Percentiles rank a stretch among this genome's conserved stretches.
These are phyloP conservation scores for Phaeosphaeria sp. DNA, from an alignment of 2,329 filamentous ascomycete genomes.

Conservation along the genomic window DNA sequence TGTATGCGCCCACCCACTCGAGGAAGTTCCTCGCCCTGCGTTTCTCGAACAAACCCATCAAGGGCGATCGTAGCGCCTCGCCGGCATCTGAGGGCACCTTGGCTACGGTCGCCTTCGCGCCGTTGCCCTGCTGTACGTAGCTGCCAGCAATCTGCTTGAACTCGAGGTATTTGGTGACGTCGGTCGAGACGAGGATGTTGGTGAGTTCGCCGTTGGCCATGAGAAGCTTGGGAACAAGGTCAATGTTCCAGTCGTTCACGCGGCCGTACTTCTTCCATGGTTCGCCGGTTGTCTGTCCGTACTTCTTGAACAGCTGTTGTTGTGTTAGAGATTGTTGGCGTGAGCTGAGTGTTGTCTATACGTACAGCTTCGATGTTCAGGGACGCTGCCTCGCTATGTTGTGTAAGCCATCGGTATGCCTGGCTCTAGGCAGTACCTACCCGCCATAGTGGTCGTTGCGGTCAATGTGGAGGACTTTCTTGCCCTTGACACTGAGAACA, in stretches of 20 bases:
- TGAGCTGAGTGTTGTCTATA: conserved; percentile 43
- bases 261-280: conserved; percentile 99
- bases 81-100: conserved; percentile 94
- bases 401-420: conserved; percentile 29
- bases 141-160: conserved; percentile 81
- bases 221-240: conserved; percentile 96
- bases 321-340: conserved; percentile 50
- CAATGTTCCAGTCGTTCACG: conserved; percentile 98
- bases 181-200: conserved; percentile 97
- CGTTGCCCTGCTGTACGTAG: conserved; percentile 88
- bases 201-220: conserved; percentile 99
- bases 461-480: conserved; percentile 99
- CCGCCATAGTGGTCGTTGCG: conserved; percentile 98
- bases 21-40: conserved; percentile 95
- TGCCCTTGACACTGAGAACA: conserved; percentile 96
- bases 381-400: conserved; percentile 83
- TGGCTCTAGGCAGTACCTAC: conserved; percentile 61
- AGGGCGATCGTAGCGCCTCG: conserved; percentile 84
- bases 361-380: conserved; percentile 87
- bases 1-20: conserved; percentile 90
- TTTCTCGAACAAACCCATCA: conserved; percentile 99
- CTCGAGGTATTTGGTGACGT: conserved; percentile 64
- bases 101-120: conserved; percentile 86
- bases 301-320: conserved; percentile 89
- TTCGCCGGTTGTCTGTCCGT: conserved; percentile 84